Percentiles rank a stretch among this genome's conserved stretches.
Evolutionary conservation across 2,329 filamentous ascomycete species (phyloP).

Genomic region (Pleurostoma richardsiae): DNA sequence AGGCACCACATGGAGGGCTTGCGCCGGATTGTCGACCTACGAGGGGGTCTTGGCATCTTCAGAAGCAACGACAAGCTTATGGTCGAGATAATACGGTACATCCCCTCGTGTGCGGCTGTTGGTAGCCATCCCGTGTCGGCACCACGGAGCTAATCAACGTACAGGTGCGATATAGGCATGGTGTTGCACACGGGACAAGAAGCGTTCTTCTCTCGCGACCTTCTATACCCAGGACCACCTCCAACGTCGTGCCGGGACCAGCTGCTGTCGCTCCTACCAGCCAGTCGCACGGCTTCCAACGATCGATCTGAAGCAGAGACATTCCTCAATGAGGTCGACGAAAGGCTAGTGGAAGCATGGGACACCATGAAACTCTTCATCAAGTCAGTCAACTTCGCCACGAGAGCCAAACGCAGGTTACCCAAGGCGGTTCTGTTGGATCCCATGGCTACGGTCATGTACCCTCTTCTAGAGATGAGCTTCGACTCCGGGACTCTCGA

Average conservation of each 20-base stretch:
- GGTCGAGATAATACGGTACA: slow-evolving; percentile 18
- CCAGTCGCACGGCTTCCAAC: background rate
- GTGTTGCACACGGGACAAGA: background rate
- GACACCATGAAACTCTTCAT: slow-evolving; percentile 14
- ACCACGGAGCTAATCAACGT: too few species aligned
- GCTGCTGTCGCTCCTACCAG: background rate
- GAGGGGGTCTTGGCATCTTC: slow-evolving; percentile 26
- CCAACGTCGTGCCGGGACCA: background rate
- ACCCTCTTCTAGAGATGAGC: slow-evolving; percentile 27
- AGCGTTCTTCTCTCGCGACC: slow-evolving; percentile 2
- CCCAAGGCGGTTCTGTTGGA: slow-evolving; percentile 12
- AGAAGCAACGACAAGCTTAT: slow-evolving; percentile 23
- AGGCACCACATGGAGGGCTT: slow-evolving; percentile 28
- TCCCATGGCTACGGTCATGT: slow-evolving; percentile 32
- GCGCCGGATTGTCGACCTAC: slow-evolving; percentile 26
- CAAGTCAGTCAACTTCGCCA: slow-evolving; percentile 14
- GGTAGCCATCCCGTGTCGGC: too few species aligned
- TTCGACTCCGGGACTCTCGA: slow-evolving; percentile 19
- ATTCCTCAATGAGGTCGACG: slow-evolving; percentile 3
- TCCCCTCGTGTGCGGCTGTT: too few species aligned
- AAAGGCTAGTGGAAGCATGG: slow-evolving; percentile 13
- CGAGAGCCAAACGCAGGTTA: slow-evolving; percentile 9
- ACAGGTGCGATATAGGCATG: slow-evolving; percentile 5
- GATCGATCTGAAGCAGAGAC: background rate
- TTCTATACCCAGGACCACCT: background rate